Percentiles rank a stretch among this genome's conserved stretches.
phyloP scores from a whole-genome alignment of 2,329 filamentous ascomycete genomes.

The Pseudogymnoascus sp. region DNA sequence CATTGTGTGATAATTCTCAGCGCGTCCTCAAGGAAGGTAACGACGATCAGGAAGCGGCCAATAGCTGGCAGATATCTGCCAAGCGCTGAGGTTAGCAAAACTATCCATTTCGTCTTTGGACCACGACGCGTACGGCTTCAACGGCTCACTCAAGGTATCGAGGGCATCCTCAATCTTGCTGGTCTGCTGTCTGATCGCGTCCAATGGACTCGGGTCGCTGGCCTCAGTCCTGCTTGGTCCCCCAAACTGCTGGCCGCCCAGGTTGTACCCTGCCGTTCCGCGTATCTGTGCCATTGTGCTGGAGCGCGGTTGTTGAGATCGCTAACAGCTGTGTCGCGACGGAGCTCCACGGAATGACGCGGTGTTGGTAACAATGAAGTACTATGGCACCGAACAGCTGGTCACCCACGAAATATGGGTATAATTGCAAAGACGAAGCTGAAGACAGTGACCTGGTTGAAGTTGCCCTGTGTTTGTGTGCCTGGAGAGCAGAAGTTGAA shows the following conservation, averaged over 20 bases:
- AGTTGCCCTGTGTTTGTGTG: constrained; percentile 2
- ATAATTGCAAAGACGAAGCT: background rate
- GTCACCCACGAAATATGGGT: background rate
- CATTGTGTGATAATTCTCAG: constrained; percentile 96
- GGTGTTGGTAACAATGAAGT: constrained; percentile 3
- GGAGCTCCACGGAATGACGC: background rate
- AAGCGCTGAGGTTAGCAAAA: constrained; percentile 17
- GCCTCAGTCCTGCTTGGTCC: constrained; percentile 27
- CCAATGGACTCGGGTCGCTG: constrained; percentile 45
- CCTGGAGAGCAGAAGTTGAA: constrained; percentile 4
- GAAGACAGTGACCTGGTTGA: background rate
- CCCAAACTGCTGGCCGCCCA: constrained; percentile 28
- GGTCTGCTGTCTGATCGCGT: constrained; percentile 86
- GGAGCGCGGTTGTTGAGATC: background rate
- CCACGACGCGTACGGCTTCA: constrained; percentile 73
- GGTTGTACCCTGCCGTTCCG: constrained; percentile 40
- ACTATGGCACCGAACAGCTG: background rate
- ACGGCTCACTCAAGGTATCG: constrained; percentile 77
- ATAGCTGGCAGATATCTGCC: constrained; percentile 83
- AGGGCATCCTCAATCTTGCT: constrained; percentile 96
- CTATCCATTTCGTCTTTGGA: constrained; percentile 2
- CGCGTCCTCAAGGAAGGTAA: constrained; percentile 96
- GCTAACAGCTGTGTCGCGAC: constrained; percentile 3
- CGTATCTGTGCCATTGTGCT: constrained; percentile 48
- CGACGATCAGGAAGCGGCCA: constrained; percentile 94